Evolutionary conservation across 140 eudicot genomes (phyloP), one percentile per base, ranked within the genome.

Genomic region (Cichorium intybus): DNA sequence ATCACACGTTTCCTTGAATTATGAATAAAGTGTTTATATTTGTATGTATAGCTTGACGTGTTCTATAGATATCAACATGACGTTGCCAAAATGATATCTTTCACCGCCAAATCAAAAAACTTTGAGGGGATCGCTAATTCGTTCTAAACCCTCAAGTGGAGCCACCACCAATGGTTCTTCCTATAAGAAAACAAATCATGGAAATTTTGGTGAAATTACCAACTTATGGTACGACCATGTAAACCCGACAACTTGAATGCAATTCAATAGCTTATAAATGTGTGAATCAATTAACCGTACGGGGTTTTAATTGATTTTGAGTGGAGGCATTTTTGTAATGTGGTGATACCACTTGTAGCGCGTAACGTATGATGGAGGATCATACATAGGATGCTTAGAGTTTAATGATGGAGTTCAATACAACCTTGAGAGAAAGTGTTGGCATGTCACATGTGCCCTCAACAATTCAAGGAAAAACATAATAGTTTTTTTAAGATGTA

Each of bases 281-380:
- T 41, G 17, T 41, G 18, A 41, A 14, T 41, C 48, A 41, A 12
- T 37, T 37, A 37, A 37, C 11, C n/a, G n/a, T n/a, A n/a, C n/a
- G n/a, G n/a, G n/a, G 46, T n/a, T n/a, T n/a, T n/a, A n/a, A 37
- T 10, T 2, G n/a, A 11, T 2, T 12, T 41, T 41, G 48, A 41
- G 1, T 3, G 48, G 4, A 14, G 18, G 48, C 6, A 41, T 41
- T 41, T 41, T 62, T 63, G 57, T 16, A 62, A 5, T 37, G 1
- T 64, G 16, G 23, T 10, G 29, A 41, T 41, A 11, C n/a, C 45
- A 39, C 45, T 35, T 35, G 18, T 39, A 34, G 55, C 46, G 73
- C 64, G 54, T 68, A 37, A 68, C 64, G 56, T 68, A 55, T 68
- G 56, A 67, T 37, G 63, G 31, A 67, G 12, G 64, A 54, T n/a